These are phyloP conservation scores for Dactylellina parvicollis DNA, from an alignment of 2,329 filamentous ascomycete species.

Conservation along the genomic window DNA sequence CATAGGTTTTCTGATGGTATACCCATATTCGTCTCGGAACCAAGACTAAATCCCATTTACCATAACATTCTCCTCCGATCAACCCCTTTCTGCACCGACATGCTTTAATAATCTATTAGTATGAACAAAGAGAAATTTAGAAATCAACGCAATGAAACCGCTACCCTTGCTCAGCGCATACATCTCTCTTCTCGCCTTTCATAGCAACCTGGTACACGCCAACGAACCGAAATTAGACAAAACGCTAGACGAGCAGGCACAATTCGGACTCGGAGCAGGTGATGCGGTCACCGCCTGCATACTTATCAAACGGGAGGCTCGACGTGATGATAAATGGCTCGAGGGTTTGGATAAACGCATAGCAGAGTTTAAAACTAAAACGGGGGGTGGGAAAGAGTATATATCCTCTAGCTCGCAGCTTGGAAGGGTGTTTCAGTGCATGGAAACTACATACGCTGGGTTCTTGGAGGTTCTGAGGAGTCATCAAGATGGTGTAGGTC, in stretches of 20 bases:
- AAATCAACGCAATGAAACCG: too few relatives aligned
- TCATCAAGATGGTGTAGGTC: constrained; percentile 22
- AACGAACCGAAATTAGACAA: background rate
- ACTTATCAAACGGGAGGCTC: background rate
- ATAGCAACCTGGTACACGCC: background rate
- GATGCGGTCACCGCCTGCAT: background rate
- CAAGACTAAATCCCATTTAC: too few relatives aligned
- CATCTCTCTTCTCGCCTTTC: background rate
- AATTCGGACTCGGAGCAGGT: background rate
- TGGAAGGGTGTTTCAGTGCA: constrained; percentile 21
- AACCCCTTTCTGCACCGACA: too few relatives aligned
- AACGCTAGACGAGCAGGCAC: background rate
- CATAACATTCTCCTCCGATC: too few relatives aligned
- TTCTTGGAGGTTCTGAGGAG: constrained; percentile 22
- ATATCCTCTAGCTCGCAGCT: background rate
- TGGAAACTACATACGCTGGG: constrained; percentile 5
- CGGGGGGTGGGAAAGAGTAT: constrained; percentile 7
- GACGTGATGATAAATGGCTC: constrained; percentile 8
- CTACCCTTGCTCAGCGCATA: too few relatives aligned
- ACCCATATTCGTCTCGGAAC: too few relatives aligned
- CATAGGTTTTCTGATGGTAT: too few relatives aligned
- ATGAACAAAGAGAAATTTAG: too few relatives aligned
- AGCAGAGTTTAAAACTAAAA: background rate
- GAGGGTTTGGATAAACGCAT: background rate
- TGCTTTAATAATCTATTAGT: too few relatives aligned